phyloP scores from a whole-genome alignment of 345 rosid genomes.

The Aquilaria malaccensis region DNA sequence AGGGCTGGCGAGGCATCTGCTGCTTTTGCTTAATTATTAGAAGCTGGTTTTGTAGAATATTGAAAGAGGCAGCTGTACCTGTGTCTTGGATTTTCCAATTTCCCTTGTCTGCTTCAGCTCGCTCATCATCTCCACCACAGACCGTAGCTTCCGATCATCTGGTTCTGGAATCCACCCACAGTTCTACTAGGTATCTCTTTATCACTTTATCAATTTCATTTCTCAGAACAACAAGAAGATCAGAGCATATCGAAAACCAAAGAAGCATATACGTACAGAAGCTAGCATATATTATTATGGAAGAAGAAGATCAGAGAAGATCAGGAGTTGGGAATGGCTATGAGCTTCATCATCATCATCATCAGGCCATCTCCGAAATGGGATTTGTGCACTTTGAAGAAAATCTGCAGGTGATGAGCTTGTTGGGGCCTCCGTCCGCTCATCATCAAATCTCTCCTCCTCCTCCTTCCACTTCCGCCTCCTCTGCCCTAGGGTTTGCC shows the following conservation, averaged over 20 bases:
- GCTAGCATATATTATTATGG: not conserved
- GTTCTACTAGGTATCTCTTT: no score
- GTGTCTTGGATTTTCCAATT: no score
- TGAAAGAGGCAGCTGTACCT: no score
- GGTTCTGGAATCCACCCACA: no score
- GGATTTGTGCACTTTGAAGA: conserved; percentile 76
- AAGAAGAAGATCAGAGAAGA: not conserved
- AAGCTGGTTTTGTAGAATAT: no score
- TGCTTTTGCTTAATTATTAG: no score
- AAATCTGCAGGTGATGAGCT: conserved; percentile 50
- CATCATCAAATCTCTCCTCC: conserved; percentile 36
- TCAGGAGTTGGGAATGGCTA: not conserved
- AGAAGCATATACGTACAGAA: not conserved
- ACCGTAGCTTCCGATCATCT: no score
- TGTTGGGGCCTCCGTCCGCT: conserved; percentile 41
- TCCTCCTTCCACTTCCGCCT: conserved; percentile 12
- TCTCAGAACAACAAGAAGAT: not conserved
- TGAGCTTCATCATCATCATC: not conserved
- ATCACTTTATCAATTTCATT: no score
- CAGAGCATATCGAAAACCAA: not conserved
- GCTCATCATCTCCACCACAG: no score
- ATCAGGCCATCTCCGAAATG: conserved; percentile 61
- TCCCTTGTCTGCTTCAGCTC: no score
- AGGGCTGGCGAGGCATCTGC: no score
- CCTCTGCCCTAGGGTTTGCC: conserved; percentile 34